phyloP scores from a whole-genome alignment of 2,329 filamentous ascomycete species.

The Drechmeria coniospora region DNA sequence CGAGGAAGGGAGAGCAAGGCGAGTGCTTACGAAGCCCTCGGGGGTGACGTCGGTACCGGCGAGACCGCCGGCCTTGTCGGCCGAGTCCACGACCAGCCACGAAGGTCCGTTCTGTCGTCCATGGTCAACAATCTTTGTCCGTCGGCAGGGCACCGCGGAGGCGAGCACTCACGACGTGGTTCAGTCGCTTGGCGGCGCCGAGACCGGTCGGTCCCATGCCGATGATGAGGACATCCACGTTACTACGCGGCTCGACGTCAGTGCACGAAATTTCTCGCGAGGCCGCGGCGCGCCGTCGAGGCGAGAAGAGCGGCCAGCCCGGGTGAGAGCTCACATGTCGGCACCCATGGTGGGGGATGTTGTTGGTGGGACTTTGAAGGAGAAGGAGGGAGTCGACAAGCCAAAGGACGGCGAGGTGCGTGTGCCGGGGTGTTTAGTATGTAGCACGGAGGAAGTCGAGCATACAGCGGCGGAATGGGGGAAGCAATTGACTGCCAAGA shows the following conservation, averaged over 20 bases:
- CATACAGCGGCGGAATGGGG: too few relatives aligned
- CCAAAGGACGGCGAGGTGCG: slow-evolving; percentile 3
- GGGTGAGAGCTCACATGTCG: slow-evolving; percentile 23
- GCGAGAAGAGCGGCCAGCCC: not conserved
- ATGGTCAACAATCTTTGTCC: slow-evolving; percentile 11
- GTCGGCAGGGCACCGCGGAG: slow-evolving; percentile 12
- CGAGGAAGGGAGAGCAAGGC: slow-evolving; percentile 3
- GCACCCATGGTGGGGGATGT: slow-evolving; percentile 22
- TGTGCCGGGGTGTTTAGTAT: too few relatives aligned
- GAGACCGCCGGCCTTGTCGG: slow-evolving; percentile 84
- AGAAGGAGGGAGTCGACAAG: slow-evolving; percentile 1
- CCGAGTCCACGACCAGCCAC: slow-evolving; percentile 91
- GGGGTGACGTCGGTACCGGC: slow-evolving; percentile 89
- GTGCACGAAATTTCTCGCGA: slow-evolving; percentile 1
- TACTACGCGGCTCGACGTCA: slow-evolving; percentile 32
- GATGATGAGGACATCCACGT: slow-evolving; percentile 94
- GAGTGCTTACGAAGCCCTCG: slow-evolving; percentile 80
- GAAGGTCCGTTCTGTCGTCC: slow-evolving; percentile 62
- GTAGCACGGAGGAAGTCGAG: too few relatives aligned
- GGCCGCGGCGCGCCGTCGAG: not conserved
- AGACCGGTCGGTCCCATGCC: slow-evolving; percentile 94
- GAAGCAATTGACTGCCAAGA: too few relatives aligned
- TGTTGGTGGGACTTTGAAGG: slow-evolving; percentile 3
- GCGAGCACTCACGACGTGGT: slow-evolving; percentile 65
- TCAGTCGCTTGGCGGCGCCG: slow-evolving; percentile 91